Conservation (phyloP, 768 basidiomycete species). For the Zangia roseola region DNA sequence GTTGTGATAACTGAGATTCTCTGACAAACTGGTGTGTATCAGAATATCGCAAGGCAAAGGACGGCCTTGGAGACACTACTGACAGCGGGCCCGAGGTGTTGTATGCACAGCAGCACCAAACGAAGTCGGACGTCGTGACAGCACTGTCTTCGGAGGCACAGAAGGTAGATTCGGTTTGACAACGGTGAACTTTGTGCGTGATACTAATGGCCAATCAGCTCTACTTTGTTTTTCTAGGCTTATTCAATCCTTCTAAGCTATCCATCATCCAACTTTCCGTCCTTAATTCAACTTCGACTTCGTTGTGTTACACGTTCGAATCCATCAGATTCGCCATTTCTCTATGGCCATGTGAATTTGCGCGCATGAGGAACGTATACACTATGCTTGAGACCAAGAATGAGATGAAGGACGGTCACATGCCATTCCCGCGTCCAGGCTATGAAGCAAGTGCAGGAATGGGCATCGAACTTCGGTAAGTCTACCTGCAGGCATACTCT, state of each 20-base stretch:
- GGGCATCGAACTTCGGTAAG: conserved; percentile 21
- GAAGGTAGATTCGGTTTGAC: conserved; percentile 18
- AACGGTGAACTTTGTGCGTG: not conserved
- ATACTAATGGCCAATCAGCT: conserved; percentile 10
- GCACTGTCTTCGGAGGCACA: conserved; percentile 17
- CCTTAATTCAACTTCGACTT: conserved; percentile 24
- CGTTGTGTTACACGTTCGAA: conserved; percentile 23
- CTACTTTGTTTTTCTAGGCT: conserved; percentile 28
- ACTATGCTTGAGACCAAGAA: conserved; percentile 18
- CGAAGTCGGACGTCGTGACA: conserved; percentile 7
- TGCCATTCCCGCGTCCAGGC: conserved; percentile 22
- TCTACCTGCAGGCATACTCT: not conserved
- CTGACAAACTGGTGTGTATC: not conserved
- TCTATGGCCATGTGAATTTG: conserved; percentile 14
- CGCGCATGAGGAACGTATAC: conserved; percentile 26
- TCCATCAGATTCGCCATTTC: conserved; percentile 6
- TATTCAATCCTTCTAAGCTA: conserved; percentile 24
- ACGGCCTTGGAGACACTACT: conserved; percentile 18
- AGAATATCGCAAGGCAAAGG: conserved; percentile 24
- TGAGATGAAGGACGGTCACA: conserved; percentile 26
- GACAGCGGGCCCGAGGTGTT: conserved; percentile 12
- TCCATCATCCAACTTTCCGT: conserved; percentile 32
- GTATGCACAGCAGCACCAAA: conserved; percentile 4
- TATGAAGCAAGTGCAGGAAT: conserved; percentile 12
- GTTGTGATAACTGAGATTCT: not conserved